Base-by-base conservation (phyloP, 75 land plant genomes). In the Pinus tabuliformis region DNA sequence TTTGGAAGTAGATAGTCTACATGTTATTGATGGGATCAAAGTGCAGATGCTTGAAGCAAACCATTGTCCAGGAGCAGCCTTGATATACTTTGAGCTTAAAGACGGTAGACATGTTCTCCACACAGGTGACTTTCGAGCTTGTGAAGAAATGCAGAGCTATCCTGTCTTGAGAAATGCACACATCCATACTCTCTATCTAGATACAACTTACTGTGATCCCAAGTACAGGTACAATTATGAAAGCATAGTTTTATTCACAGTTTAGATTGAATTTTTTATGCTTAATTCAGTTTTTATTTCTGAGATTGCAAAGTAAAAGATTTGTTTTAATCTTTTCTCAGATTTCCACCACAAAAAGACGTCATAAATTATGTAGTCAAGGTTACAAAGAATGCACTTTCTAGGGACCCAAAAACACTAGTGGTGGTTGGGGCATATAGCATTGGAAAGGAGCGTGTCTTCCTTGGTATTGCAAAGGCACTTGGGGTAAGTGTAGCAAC, bases 371-470 rank as follows among this genome's bases (percentile, higher is more conserved):
- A 76, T 83, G 89, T 83, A 56, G 83, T 91, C 13, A 72, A 58
- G 63, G 63, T 83, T 30, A 79, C 91, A 17, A 73, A 73, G 57
- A 83, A 76, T 72, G 73, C 54, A 4, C 76, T 89, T 45, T 49
- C 64, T 15, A 87, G 75, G 63, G 78, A 83, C 71, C 80, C 85
- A 4, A 89, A 70, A 73, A 91, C 91, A 12, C 81, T 91, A 60
- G 77, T 91, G 45, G 75, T 85, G 64, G 93, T 89, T 45, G 93
- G 91, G n/a, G 91, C 93, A 59, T 91, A 91, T 75, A 91, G 93
- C 82, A 91, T 91, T 62, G 93, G 93, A n/a, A 91, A 91, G 70
- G 93, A 91, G 62, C 82, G 86, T 82, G 93, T 91, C 36, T 91
- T 84, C 75, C 82, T 89, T 70, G 83, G 89, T 37, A 89, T 89